Base-by-base conservation (phyloP, 169 alveolate genomes). In the Plasmodium gonderi region DNA sequence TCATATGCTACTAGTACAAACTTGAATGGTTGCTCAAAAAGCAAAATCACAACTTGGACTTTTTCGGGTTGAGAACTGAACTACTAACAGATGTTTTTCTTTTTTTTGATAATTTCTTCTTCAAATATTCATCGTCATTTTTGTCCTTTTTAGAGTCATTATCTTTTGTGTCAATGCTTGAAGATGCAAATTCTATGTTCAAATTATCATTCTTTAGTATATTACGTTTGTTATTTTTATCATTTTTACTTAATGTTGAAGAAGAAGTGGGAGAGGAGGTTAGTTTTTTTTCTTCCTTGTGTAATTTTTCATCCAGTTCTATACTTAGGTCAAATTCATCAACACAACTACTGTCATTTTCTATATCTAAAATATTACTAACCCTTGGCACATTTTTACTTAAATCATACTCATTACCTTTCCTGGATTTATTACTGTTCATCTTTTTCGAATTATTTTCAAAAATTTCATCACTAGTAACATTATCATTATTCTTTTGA, bases 121-220 rank as follows among this genome's bases (percentile, higher is more conserved):
- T 87, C 20, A 64, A 54, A 87, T 20, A 29, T 23, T 31, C 93
- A 17, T 87, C 93, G 14, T 31, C 44, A 29, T 6, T 51, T 87
- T 83, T 87, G 17, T n/a, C 68, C 79, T 54, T 87, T 45, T 65
- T 87, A 9, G 65, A 7, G n/a, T 60, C 72, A 11, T 60, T 60
- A 60, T 87, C 93, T 78, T 87, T 87, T 38, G 87, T 54, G 17
- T 87, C 93, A 54, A 87, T 2, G 36, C 72, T 87, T 11, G 89
- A 87, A 4, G 79, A 80, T 17, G 85, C 9, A 12, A 87, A 5
- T 20, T 54, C 92, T 8, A 17, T 4, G 65, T 20, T 49, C 12
- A 38, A 36, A 1, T 8, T 74, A 20, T 83, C 85, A 36, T 54
- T 83, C 36, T 72, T 83, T 20, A 47, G n/a, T 72, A 26, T 69